Base-by-base conservation (phyloP, 306 rosid genomes). In the Fragaria iinumae region DNA sequence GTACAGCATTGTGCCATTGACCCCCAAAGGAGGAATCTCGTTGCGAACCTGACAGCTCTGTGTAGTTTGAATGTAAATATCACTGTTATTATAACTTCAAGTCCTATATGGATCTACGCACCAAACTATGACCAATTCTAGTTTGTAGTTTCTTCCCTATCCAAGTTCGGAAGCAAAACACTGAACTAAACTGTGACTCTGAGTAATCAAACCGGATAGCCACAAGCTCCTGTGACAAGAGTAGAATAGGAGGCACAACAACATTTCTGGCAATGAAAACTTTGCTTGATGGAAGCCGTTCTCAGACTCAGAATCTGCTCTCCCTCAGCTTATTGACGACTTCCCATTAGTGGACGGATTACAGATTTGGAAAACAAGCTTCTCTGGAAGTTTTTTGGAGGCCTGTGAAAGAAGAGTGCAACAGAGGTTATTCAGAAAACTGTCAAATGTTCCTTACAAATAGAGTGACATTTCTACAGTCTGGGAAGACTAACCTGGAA, bases 331-430 rank as follows among this genome's bases (percentile, higher is more conserved):
- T 34, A 7, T 52, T 63, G 78, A 57, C 29, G 71, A 76, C 47
- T 53, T 73, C 55, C 87, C 69, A 2, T 70, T 78, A 75, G 65
- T 64, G 63, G 38, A 62, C 11, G 68, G 67, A 44, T 72, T 86
- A 80, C 86, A 87, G 77, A 95, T 92, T 82, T 91, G 92, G 76
- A 68, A 69, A 62, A 92, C 86, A 44, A 95, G 85, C 85, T 87
- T 92, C 92, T 92, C 97, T 6, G 99, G 90, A 80, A 95, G 91
- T 73, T 78, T 81, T 81, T 91, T 92, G 57, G 87, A 79, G 72
- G 97, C 97, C 99, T 92, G 95, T 73, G 55, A 76, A 79, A 74
- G 32, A 41, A 72, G 48, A 18, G 76, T 32, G 36, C 36, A 32
- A 77, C 75, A 57, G 27, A 68, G 27, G 67, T 73, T 47, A 85